Base-by-base conservation (phyloP, 2,329 filamentous ascomycete species). In the Fusarium sp. region DNA sequence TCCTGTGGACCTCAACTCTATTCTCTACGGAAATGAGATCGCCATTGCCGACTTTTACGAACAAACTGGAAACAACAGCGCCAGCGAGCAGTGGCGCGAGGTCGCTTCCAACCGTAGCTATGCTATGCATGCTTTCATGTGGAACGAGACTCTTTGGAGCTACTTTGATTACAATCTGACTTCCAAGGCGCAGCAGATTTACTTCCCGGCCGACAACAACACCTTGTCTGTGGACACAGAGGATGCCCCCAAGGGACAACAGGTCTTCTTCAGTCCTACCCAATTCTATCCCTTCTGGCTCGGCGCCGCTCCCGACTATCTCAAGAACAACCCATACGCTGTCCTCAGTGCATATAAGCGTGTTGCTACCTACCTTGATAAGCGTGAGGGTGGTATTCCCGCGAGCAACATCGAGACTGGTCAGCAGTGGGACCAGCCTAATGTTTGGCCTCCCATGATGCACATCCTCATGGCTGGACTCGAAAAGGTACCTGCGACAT, bases 131-230 rank as follows among this genome's bases (percentile, higher is more conserved):
- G 80, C 82, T 1, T 76, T 91, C 45, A 81, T 91, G 76, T 92
- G 89, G 89, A 90, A 90, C 75, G 78, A 83, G 30, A 87, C 85
- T 8, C 82, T 87, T 62, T 85, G 80, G 76, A 84, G 83, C 76
- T 92, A 90, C 80, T 91, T 91, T 72, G 89, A 92, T 81, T 91
- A 87, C 80, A 92, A 91, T 78, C 64, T 88, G 30, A 91, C 88
- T 0, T 86, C 87, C 0, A 77, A 75, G 11, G 76, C 81, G 2
- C 88, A 90, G 63, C 83, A 87, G 67, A 76, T 86, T 33, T 90
- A 84, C 71, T 78, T 86, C 15, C 81, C 83, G 3, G 75, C 76
- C 10, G 86, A 88, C 65, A 71, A 77, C 5, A 83, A 85, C 64
- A 71, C 76, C 3, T 57, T 63, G 6, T 32, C 61, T 4, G 63